Evolutionary conservation across 768 basidiomycete genomes (phyloP).

Genomic region (Tylopilus plumbeoviolaceoides): DNA sequence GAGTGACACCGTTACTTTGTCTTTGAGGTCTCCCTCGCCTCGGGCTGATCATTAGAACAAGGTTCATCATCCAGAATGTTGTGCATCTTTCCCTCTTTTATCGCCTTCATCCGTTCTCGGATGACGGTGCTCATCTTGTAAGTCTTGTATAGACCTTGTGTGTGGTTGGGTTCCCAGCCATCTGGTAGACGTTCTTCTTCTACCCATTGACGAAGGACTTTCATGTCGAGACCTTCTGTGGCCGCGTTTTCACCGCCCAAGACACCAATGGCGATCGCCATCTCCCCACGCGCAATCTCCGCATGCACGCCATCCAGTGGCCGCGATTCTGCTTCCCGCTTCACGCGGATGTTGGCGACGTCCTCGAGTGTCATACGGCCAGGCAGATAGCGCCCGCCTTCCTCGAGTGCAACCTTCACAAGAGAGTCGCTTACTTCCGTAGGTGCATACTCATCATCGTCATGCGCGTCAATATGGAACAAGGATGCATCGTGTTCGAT

Average conservation of each 20-base stretch:
- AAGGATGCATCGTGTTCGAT: conserved; percentile 62
- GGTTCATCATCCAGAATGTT: conserved; percentile 19
- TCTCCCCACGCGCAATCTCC: conserved; percentile 65
- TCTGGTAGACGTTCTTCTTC: conserved; percentile 47
- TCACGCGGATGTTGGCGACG: conserved; percentile 48
- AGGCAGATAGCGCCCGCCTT: conserved; percentile 28
- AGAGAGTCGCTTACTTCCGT: conserved; percentile 33
- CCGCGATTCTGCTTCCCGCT: conserved; percentile 44
- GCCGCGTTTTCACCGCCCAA: conserved; percentile 31
- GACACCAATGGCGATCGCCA: conserved; percentile 59
- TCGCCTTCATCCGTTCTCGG: conserved; percentile 25
- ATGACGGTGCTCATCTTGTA: conserved; percentile 28
- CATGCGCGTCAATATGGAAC: conserved; percentile 45
- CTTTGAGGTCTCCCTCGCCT: conserved; percentile 5
- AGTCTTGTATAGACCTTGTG: conserved; percentile 27
- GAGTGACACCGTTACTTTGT: conserved; percentile 11
- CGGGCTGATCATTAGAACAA: neutral
- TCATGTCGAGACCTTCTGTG: conserved; percentile 41
- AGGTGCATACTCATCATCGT: conserved; percentile 45
- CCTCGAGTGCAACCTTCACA: conserved; percentile 36
- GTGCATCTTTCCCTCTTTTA: conserved; percentile 14
- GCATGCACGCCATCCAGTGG: conserved; percentile 45
- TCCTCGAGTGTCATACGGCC: conserved; percentile 30
- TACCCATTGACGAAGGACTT: conserved; percentile 49
- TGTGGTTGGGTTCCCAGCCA: conserved; percentile 31